These are phyloP conservation scores for Kazachstania psychrophila DNA, from an alignment of 805 yeast genomes.

Conservation along the genomic window DNA sequence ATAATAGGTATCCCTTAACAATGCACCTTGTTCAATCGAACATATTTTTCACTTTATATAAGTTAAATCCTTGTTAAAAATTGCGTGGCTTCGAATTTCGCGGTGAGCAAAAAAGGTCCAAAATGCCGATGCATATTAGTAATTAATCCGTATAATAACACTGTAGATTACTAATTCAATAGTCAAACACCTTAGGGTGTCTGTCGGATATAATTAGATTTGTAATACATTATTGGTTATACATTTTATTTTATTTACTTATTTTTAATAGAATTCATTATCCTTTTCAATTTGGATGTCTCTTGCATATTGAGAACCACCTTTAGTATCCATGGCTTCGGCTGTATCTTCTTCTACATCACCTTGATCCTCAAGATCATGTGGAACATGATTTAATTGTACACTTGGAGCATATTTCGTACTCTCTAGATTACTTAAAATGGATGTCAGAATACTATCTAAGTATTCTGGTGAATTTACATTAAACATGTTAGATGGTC, in stretches of 20 bases:
- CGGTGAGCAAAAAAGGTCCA: too few species aligned
- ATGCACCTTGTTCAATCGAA: background rate
- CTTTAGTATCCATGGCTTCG: constrained; percentile 77
- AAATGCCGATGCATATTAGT: too few species aligned
- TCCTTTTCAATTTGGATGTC: constrained; percentile 64
- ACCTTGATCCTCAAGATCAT: constrained; percentile 77
- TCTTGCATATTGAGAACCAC: constrained; percentile 80
- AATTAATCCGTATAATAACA: too few species aligned
- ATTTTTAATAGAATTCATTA: constrained; percentile 54
- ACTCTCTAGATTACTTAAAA: constrained; percentile 68
- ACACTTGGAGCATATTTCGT: constrained; percentile 98
- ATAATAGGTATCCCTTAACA: too few species aligned
- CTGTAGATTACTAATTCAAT: too few species aligned
- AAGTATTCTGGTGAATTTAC: constrained; percentile 90
- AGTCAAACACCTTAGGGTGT: too few species aligned
- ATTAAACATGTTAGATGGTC: constrained; percentile 94
- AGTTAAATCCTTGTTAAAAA: too few species aligned
- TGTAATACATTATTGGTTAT: background rate
- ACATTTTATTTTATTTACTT: background rate
- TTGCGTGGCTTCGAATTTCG: too few species aligned
- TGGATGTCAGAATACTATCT: constrained; percentile 71
- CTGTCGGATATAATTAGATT: too few species aligned
- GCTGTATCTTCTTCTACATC: constrained; percentile 79
- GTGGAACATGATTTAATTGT: constrained; percentile 82
- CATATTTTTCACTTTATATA: background rate